Evolutionary conservation across 2,329 filamentous ascomycete genomes (phyloP), one percentile per base, ranked within the genome.

Genomic region (Pyricularia sp.): DNA sequence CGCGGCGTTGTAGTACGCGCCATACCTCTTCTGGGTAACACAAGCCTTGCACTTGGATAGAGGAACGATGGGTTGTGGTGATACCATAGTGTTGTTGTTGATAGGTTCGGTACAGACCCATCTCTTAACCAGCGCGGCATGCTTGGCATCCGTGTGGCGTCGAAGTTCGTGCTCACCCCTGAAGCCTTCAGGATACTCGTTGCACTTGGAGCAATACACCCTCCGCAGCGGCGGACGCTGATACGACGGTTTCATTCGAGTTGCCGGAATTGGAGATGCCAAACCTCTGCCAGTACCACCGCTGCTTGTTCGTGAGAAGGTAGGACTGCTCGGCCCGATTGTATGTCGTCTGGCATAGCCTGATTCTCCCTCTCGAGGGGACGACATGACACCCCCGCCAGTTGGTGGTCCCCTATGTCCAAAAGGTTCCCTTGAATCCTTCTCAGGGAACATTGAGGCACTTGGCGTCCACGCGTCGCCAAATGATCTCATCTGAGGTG

Each of bases 1-100:
- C 0, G 93, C 93, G 0, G 94, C 94, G 74, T 98, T 98, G 80
- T 98, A 97, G 80, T 97, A 95, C 20, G 92, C 92, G 85, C 86
- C 70, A 66, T 28, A 70, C 17, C 28, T 85, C 81, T 97, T 97
- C 69, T 85, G 81, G 64, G 85, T 85, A 66, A 85, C 85, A 78
- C 94, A 98, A 66, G 91, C 87, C 79, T 97, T 97, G 86, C 94
- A 97, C 72, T 91, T 90, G 66, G 83, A 82, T 36, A 98, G 85
- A 88, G 86, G 65, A n/a, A 67, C 65, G 23, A 67, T 26, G 83
- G 81, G 30, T 84, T 79, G 70, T 85, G 84, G 69, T 61, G 93
- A 89, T 66, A 79, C 85, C 80, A 85, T 84, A 78, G 80, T 87
- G 76, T 73, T 83, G 73, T 78, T 85, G 81, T 78, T 72, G 70